Evolutionary conservation across 75 land plant species (phyloP).

Genomic region (Pinus taeda): DNA sequence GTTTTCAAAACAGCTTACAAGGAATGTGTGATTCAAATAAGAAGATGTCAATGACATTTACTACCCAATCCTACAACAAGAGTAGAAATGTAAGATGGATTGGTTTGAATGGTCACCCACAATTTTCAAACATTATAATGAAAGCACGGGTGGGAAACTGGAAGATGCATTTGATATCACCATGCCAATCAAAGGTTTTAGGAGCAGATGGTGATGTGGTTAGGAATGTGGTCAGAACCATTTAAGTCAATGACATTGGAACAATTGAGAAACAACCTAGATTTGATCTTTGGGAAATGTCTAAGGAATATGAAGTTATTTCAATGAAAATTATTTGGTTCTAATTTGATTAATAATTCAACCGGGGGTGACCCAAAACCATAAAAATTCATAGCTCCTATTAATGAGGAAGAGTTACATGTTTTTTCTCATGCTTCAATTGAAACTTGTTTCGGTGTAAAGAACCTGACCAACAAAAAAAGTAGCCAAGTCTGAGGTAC

Average conservation of each 20-base stretch:
- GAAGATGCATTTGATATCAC: constrained; percentile 29
- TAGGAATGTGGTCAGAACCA: constrained; percentile 2
- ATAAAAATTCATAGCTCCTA: constrained; percentile 12
- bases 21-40: constrained; percentile 20
- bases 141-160: constrained; percentile 37
- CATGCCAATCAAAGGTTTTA: constrained; percentile 15
- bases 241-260: neutral
- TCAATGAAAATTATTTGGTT: constrained; percentile 44
- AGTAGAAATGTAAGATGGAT: constrained; percentile 22
- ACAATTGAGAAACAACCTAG: constrained; percentile 17
- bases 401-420: neutral
- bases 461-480: constrained; percentile 18
- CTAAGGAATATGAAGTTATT: constrained; percentile 8
- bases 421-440: neutral
- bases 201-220: neutral
- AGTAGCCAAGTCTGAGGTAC: constrained; percentile 21
- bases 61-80: constrained; percentile 17
- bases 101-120: constrained; percentile 20
- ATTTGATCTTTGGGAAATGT: neutral
- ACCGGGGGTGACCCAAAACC: neutral
- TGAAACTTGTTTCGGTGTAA: constrained; percentile 8
- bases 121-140: constrained; percentile 9
- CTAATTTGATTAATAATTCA: constrained; percentile 16
- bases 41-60: constrained; percentile 16
- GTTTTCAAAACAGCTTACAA: constrained; percentile 29